Evolutionary conservation across 2,329 filamentous ascomycete genomes (phyloP), one percentile per base, ranked within the genome.

Genomic region (Blastomyces gilchristii): DNA sequence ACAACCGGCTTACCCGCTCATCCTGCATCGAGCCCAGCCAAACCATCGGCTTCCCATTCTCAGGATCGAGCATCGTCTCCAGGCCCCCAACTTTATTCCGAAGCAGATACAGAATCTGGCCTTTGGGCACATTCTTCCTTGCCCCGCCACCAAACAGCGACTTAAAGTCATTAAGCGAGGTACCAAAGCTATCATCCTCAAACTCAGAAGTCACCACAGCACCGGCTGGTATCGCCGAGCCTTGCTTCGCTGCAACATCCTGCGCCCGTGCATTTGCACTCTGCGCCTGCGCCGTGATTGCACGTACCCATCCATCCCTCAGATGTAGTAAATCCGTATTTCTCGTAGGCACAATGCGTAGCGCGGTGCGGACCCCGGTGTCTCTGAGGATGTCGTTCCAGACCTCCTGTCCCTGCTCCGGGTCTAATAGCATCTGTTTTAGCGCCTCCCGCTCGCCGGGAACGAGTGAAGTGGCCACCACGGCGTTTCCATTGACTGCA

Each of bases 271-370:
- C 78, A 49, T 82, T 80, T 0, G 80, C 79, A 28, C 81, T 80
- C 66, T 86, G 81, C 2, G 88, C 87, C 43, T 88, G 85, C 9
- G 84, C 87, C 62, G 89, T 89, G 67, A 99, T 88, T 28, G 90
- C 89, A 6, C 91, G 85, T 64, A 97, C 90, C 79, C 92, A 95
- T 0, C 90, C 94, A 72, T 99, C 94, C 50, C 93, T 85, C 66
- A 99, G 76, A 74, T 99, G 94, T 67, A 87, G 85, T 76, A 97
- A 97, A 75, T 97, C 92, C 22, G 94, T 99, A 75, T 95, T 91
- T 47, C 91, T 83, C n/a, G 91, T 91, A 0, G 94, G 94, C 2
- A 93, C 86, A 66, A 99, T 88, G 56, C 93, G 84, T 77, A 96
- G 86, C 0, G 87, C 84, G 34, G 87, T 93, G 62, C 91, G 82